These are phyloP conservation scores for Cystobasidium ongulense DNA, from an alignment of 768 basidiomycete genomes.

Conservation along the genomic window DNA sequence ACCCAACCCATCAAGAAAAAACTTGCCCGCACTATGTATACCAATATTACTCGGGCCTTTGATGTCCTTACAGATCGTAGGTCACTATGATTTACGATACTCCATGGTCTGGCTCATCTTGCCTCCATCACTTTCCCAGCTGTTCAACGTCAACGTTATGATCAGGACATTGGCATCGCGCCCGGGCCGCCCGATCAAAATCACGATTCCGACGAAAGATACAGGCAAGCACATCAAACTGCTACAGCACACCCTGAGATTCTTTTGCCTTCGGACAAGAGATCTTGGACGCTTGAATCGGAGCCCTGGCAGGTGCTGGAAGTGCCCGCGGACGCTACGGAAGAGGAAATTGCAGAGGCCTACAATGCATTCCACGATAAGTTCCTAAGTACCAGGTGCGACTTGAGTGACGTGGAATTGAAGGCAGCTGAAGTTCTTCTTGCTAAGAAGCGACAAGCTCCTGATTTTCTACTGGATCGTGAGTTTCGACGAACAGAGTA, in stretches of 20 bases:
- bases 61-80: not conserved
- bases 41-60: not conserved
- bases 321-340: not conserved
- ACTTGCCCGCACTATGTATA: not conserved
- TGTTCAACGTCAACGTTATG: no score
- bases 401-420: not conserved
- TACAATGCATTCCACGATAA: not conserved
- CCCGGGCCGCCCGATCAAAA: no score
- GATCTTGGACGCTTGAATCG: not conserved
- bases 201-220: no score
- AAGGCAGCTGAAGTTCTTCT: not conserved
- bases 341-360: not conserved
- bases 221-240: no score
- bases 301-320: conserved; percentile 2
- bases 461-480: no score
- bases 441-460: no score
- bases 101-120: not conserved
- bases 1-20: no score
- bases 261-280: not conserved
- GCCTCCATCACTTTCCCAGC: no score
- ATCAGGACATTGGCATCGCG: no score
- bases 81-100: not conserved
- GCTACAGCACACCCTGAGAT: no score
- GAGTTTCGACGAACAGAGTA: no score
- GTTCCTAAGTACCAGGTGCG: not conserved